phyloP scores from a whole-genome alignment of 2,329 filamentous ascomycete genomes.

The Conoideocrella luteorostrata region DNA sequence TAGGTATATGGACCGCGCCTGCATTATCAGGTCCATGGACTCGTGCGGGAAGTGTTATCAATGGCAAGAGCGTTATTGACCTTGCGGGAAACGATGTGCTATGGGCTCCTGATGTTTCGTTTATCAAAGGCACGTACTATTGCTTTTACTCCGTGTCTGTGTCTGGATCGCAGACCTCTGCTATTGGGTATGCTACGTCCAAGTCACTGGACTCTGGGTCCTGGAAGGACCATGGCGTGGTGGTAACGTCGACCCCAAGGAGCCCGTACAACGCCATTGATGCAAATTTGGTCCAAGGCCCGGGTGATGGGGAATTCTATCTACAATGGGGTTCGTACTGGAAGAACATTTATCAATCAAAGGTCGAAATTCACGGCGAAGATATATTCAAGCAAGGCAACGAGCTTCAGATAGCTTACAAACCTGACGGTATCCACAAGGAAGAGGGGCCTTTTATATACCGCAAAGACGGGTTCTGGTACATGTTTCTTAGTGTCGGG shows the following conservation, averaged over 20 bases:
- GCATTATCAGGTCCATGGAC: not conserved
- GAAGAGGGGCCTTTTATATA: not conserved
- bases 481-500: not conserved
- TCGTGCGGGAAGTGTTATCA: not conserved
- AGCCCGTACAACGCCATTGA: not conserved
- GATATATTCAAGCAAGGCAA: not conserved
- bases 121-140: not conserved
- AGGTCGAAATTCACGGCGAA: not conserved
- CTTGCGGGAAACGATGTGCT: not conserved
- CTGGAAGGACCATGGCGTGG: not conserved
- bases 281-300: not conserved
- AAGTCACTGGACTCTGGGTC: not conserved
- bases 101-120: not conserved
- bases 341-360: not conserved
- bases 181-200: not conserved
- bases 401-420: not conserved
- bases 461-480: not conserved
- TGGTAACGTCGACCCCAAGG: not conserved
- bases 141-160: not conserved
- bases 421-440: not conserved
- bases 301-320: not conserved
- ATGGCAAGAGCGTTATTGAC: not conserved
- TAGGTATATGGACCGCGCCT: not conserved
- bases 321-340: not conserved
- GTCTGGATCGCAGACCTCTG: not conserved